Evolutionary conservation across 495 filamentous ascomycete genomes (phyloP), one percentile per base, ranked within the genome.

Genomic region (Neohortaea acidophila): DNA sequence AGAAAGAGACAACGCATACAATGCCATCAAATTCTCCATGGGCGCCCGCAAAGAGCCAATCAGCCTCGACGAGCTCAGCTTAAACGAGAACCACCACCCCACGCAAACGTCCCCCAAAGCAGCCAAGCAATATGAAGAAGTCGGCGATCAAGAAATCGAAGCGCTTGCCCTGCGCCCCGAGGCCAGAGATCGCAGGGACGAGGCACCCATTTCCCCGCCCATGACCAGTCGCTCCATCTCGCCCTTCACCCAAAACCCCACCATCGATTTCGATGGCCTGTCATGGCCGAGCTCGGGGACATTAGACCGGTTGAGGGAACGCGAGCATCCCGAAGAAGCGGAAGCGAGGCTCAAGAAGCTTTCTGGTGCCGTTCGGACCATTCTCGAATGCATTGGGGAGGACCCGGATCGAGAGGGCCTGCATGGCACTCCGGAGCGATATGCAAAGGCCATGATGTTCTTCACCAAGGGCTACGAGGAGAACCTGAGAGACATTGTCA

Each of bases 391-490:
- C 50, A 69, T 97, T 27, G 91, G 89, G 41, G 89, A 97, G 60
- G 91, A 97, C 55, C 84, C 89, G 0, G 77, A 87, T 51, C 72
- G 89, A 26, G 86, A 94, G 53, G 89, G 89, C 5, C 65, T 97
- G 19, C 69, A 80, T 2, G 79, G 75, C 27, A 97, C 89, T 1
- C 89, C 91, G 2, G 74, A 81, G 48, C 65, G 89, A 41, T 94
- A 94, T 60, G 89, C 91, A 42, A 87, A 87, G 59, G 89, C 89
- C 4, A 86, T 97, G 84, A 68, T 97, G 15, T 92, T 81, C 66
- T 93, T 97, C 62, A 97, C 89, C n/a, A 92, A 94, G 56, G 89
- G 89, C 20, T 97, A 97, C 51, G 83, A 94, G 60, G 79, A 97
- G 67, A 94, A 94, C 56, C 72, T 97, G 31, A 66, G 75, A 41